Base-by-base conservation (phyloP, 2,329 filamentous ascomycete species). In the Niveomyces coronatus region DNA sequence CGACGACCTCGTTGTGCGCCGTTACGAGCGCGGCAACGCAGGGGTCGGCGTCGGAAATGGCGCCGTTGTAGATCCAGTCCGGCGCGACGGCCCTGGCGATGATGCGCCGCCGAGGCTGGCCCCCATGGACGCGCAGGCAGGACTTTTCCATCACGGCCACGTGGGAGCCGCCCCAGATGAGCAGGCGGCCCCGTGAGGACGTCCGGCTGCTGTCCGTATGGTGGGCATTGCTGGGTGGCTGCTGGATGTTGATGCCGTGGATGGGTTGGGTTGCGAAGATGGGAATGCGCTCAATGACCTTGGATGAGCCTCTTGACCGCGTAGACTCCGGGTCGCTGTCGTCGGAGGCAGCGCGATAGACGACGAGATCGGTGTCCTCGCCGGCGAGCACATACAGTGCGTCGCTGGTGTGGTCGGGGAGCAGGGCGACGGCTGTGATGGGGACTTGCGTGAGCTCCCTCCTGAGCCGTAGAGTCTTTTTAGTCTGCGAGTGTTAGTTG, bases 1-100 rank as follows among this genome's bases (percentile, higher is more conserved):
- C 66, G 6, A 85, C 57, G 5, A 93, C 66, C 35, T 85, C 80
- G 65, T 96, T 95, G 58, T 96, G 88, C 2, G 89, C 86, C 2
- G 87, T 94, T 13, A 93, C 67, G 9, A 91, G 58, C 13, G 76
- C 76, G 13, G 73, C 76, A 9, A 59, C 54, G 19, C 53, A 51
- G 2, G 49, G 43, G 19, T 60, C 51, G 29, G 55, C 53, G 5
- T 72, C 64, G 33, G 70, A 72, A 40, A 79, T 58, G 23, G 65
- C 61, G 24, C 71, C 79, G 54, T 85, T 76, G 48, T 89, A 72
- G 45, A 93, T 77, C 85, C 86, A 91, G 57, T 94, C 86, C 5
- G 73, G 67, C 3, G 74, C 71, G 3, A 55, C 56, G 17, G 62
- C 61, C 47, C 71, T 71, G 6, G 45, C 48, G 17, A 53, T 23